Conservation (phyloP, 371 early-diverging fungal genomes). For the Mortierella sp. region DNA sequence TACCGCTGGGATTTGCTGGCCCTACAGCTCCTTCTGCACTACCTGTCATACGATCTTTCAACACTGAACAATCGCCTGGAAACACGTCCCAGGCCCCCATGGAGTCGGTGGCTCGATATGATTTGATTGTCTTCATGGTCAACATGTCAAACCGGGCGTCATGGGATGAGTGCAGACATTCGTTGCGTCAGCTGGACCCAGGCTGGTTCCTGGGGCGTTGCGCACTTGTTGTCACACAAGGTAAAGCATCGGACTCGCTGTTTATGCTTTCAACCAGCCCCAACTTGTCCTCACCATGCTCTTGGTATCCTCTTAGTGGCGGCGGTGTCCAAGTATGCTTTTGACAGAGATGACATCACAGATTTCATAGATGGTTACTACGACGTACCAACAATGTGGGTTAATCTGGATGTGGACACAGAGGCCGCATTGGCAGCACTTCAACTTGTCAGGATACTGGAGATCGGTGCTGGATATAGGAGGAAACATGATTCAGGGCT, state of each 20-base stretch:
- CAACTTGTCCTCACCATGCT: not conserved
- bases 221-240: slow-evolving; percentile 42
- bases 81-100: not conserved
- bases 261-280: not conserved
- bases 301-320: slow-evolving; percentile 13
- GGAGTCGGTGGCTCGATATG: slow-evolving; percentile 30
- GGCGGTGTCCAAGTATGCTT: slow-evolving; percentile 41
- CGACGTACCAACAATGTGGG: slow-evolving; percentile 38
- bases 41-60: not conserved
- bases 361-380: slow-evolving; percentile 17
- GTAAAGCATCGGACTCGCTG: slow-evolving; percentile 1
- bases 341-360: slow-evolving; percentile 47
- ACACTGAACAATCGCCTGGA: not conserved
- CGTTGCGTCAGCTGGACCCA: slow-evolving; percentile 27
- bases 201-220: slow-evolving; percentile 47
- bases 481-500: not conserved
- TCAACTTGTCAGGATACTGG: slow-evolving; percentile 37
- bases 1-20: slow-evolving; percentile 8
- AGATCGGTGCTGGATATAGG: slow-evolving; percentile 29
- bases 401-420: slow-evolving; percentile 19
- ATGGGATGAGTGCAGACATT: slow-evolving; percentile 31
- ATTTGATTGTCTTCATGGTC: slow-evolving; percentile 46
- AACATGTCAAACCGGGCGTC: slow-evolving; percentile 34
- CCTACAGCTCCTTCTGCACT: not conserved
- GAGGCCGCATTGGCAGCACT: slow-evolving; percentile 25